Evolutionary conservation across 1,139 yeast genomes (phyloP), one percentile per base, ranked within the genome.

Genomic region (Kurtzmaniella natalensis): DNA sequence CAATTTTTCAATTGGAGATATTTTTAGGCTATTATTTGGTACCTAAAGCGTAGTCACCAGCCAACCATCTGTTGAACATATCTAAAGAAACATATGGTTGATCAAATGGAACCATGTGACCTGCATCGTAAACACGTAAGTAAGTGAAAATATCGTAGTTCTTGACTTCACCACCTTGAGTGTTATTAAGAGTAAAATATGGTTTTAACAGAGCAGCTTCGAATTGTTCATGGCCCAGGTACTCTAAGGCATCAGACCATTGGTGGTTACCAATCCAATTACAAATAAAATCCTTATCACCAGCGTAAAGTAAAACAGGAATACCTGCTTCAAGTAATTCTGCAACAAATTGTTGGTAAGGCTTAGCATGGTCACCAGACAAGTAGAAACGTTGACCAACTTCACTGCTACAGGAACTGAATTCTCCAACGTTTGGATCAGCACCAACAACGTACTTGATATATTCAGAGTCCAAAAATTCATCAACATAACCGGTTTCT

Each of bases 151-250:
- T 28, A 13, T 34, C 34, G 32, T 34, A 29, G 32, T 40, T 40
- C 37, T 38, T 40, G 9, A 41, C 39, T 24, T 37, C 37, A 14
- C 45, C 45, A 3, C 41, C 42, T 30, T 35, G 25, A 15, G 31
- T 28, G 10, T 38, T 40, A 10, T 31, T 30, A 17, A 37, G 36
- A 32, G 60, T 55, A 40, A 40, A 37, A 71, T 71, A 68, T 14
- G 70, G 67, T 37, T 48, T 45, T 44, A 67, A 47, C 0, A 50
- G 45, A 43, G 55, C 34, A 31, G 39, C 38, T 26, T 39, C 43
- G 30, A 54, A 55, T 14, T 37, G 32, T 9, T 50, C 52, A 32
- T 52, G 59, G 15, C 43, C 28, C 5, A 24, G 17, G 36, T 41
- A 48, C 13, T 37, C 39, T 37, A 48, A 41, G 11, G 40, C 40